Base-by-base conservation (phyloP, 2,329 filamentous ascomycete species). In the Diaporthe sp. region DNA sequence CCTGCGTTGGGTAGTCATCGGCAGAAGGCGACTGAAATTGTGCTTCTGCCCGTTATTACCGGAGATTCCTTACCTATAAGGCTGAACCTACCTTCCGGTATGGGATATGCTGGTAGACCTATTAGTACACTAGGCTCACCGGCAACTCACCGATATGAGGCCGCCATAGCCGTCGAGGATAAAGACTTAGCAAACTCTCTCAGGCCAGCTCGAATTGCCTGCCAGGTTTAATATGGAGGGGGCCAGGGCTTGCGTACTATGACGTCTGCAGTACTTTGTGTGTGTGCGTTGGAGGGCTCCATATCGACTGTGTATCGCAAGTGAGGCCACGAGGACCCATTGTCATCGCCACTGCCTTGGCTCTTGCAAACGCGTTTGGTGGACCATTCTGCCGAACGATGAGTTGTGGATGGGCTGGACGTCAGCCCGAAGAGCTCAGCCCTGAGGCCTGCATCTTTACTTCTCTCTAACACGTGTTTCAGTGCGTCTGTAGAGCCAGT, bases 401-500 rank as follows among this genome's bases (percentile, higher is more conserved):
- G 42, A 34, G 28, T 31, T 34, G 25, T n/a, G 42, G 3, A n/a
- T 67, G 42, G 19, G 28, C 17, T 34, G 42, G 28, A 34, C 15
- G 19, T 34, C 44, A 46, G 42, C 61, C 61, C 61, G 19, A n/a
- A 31, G 28, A 37, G 42, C 61, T 67, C 42, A 67, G 61, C 61
- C 61, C 61, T 67, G 42, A 49, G 13, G 25, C 25, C 28, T 34
- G 42, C 42, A 5, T 49, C 61, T 67, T 37, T 13, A 68, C 42
- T 17, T 12, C 62, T 68, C 46, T 68, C 62, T 68, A 25, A 68
- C 44, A 53, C 62, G 31, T 49, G 62, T 68, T 68, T 68, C 62
- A 68, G 31, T 68, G 44, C 31, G 22, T 37, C 65, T 8, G 31
- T 53, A 28, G 34, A 68, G 44, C 65, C 65, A 39, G 46, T 25